Evolutionary conservation across 1,284 basidiomycete species (phyloP).

Genomic region (Irpex sp.): DNA sequence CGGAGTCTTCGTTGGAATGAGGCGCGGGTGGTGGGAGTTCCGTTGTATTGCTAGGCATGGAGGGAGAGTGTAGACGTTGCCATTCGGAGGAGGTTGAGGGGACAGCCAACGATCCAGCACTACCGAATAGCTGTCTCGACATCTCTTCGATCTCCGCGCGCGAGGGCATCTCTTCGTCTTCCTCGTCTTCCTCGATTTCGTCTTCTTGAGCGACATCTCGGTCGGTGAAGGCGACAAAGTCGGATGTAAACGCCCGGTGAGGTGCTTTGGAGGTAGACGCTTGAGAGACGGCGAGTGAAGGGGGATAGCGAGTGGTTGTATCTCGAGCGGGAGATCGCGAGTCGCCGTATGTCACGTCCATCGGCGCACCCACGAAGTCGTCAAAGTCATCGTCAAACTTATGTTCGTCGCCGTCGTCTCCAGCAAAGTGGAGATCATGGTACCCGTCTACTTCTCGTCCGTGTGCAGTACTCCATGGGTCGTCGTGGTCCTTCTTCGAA

Average conservation of each 20-base stretch:
- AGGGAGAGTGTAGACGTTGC: neutral
- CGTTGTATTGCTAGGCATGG: neutral
- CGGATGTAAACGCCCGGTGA: neutral
- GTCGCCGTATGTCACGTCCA: slow-evolving; percentile 17
- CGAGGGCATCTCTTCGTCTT: slow-evolving; percentile 40
- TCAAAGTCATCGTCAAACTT: slow-evolving; percentile 79
- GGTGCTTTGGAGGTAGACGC: neutral
- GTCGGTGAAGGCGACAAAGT: slow-evolving; percentile 7
- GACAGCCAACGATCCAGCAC: slow-evolving; percentile 5
- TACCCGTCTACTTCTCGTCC: slow-evolving; percentile 5
- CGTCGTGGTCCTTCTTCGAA: slow-evolving; percentile 14
- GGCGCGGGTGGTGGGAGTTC: neutral
- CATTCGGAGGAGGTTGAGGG: neutral
- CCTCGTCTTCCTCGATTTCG: slow-evolving; percentile 26
- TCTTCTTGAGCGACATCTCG: slow-evolving; percentile 14
- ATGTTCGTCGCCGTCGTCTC: slow-evolving; percentile 10
- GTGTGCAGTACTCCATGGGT: slow-evolving; percentile 21
- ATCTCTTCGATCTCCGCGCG: slow-evolving; percentile 49
- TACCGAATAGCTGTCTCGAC: slow-evolving; percentile 54
- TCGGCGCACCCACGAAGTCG: slow-evolving; percentile 53
- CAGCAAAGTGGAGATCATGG: neutral
- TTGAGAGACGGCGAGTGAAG: neutral
- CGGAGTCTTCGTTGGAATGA: too few relatives aligned
- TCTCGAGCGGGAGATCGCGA: neutral
- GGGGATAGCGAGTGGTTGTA: neutral